Percentiles rank a stretch among this genome's conserved stretches.
Evolutionary conservation across 2,329 filamentous ascomycete genomes (phyloP).

Genomic region (Fusarium tanahbumbuense): DNA sequence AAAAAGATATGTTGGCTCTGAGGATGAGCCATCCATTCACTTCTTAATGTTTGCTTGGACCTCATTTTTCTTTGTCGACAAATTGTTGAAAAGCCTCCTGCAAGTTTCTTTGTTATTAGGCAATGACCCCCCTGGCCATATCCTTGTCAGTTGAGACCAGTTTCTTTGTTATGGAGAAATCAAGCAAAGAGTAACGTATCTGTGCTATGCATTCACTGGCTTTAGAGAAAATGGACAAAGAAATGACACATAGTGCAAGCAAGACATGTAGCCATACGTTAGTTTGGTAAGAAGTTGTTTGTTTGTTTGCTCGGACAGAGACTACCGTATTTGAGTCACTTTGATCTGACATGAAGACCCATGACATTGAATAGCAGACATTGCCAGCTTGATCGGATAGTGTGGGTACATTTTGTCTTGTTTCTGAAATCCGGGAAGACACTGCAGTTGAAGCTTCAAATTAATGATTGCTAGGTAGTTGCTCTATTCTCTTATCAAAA

Average conservation of each 20-base stretch:
- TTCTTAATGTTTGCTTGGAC: not conserved
- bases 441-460: not conserved
- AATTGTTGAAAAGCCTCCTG: not conserved
- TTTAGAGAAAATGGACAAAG: not conserved
- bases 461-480: not conserved
- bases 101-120: not conserved
- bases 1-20: not conserved
- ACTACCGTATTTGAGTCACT: not conserved
- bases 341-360: not conserved
- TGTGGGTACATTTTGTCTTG: not conserved
- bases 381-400: not conserved
- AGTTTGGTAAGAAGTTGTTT: not conserved
- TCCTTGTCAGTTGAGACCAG: not conserved
- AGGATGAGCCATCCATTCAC: not conserved
- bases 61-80: not conserved
- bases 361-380: not conserved
- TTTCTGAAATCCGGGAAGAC: not conserved
- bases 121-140: not conserved
- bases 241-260: not conserved
- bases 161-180: not conserved
- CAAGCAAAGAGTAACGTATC: not conserved
- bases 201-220: not conserved
- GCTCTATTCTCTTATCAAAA: slow-evolving; percentile 13
- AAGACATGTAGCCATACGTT: not conserved
- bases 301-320: not conserved